phyloP scores from a whole-genome alignment of 192 early-diverging fungal species.

The Mortierella antarctica region DNA sequence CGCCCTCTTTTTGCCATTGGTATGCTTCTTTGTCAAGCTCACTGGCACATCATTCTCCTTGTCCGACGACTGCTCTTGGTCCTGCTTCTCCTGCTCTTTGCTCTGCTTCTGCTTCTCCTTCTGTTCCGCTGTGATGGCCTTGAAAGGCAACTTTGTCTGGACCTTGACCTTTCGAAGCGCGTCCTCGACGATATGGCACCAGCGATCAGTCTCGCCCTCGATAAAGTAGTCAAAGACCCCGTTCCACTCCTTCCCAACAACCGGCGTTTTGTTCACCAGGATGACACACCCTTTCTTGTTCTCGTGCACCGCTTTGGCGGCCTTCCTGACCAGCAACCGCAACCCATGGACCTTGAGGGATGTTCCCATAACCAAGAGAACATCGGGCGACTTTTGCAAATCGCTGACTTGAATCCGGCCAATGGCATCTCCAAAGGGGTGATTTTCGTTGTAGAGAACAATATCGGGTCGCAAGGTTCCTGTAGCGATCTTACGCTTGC shows the following conservation, averaged over 20 bases:
- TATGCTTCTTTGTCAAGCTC: conserved; percentile 25
- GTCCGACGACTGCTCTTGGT: conserved; percentile 31
- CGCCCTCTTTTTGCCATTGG: conserved; percentile 16
- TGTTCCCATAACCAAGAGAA: conserved; percentile 91
- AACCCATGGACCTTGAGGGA: conserved; percentile 86
- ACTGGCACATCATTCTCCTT: conserved; percentile 39
- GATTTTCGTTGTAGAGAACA: conserved; percentile 95
- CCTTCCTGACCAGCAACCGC: conserved; percentile 78
- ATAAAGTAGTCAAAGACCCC: conserved; percentile 84
- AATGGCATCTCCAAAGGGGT: conserved; percentile 77
- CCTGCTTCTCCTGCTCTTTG: conserved; percentile 20
- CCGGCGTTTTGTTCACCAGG: conserved; percentile 80
- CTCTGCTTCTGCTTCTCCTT: conserved; percentile 26
- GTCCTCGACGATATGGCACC: conserved; percentile 58
- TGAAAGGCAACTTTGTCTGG: conserved; percentile 46
- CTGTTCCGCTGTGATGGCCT: conserved; percentile 24
- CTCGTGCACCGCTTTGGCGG: conserved; percentile 69
- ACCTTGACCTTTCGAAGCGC: conserved; percentile 51
- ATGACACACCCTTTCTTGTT: conserved; percentile 69
- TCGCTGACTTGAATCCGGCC: conserved; percentile 68
- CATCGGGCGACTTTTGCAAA: conserved; percentile 71
- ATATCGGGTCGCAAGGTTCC: conserved; percentile 92
- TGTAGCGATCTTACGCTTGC: conserved; percentile 79
- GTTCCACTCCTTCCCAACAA: conserved; percentile 79
- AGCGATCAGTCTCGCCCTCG: conserved; percentile 75